These are phyloP conservation scores for Plectosphaerella cucumerina DNA, from an alignment of 2,329 filamentous ascomycete genomes.

Conservation along the genomic window DNA sequence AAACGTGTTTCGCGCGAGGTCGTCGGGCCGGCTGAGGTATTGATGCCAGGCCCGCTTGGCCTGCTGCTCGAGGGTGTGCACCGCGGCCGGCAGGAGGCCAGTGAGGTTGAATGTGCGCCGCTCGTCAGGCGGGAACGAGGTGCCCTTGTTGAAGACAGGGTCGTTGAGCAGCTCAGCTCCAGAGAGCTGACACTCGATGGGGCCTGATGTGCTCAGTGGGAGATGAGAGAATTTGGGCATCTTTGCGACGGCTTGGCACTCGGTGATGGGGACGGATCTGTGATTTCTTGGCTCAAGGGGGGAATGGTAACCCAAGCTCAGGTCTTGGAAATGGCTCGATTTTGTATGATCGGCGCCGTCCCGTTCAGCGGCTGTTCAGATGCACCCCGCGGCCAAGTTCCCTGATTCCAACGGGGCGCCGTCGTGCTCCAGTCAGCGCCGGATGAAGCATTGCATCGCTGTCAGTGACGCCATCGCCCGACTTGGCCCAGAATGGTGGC, in stretches of 20 bases:
- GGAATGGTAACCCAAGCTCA: background rate
- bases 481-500: background rate
- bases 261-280: background rate
- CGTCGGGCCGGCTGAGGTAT: slow-evolving; percentile 58
- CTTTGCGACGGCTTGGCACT: background rate
- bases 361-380: too few relatives aligned
- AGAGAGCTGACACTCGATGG: slow-evolving; percentile 30
- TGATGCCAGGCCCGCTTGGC: slow-evolving; percentile 75
- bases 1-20: slow-evolving; percentile 82
- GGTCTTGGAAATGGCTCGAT: too few relatives aligned
- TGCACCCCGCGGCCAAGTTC: too few relatives aligned
- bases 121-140: slow-evolving; percentile 68
- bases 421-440: too few relatives aligned
- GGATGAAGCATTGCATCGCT: too few relatives aligned
- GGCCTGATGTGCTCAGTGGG: slow-evolving; percentile 28
- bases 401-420: too few relatives aligned
- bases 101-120: slow-evolving; percentile 65
- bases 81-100: slow-evolving; percentile 66
- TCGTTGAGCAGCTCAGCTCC: slow-evolving; percentile 30
- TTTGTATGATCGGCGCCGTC: too few relatives aligned
- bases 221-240: slow-evolving; percentile 23
- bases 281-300: background rate
- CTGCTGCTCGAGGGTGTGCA: slow-evolving; percentile 75
- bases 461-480: too few relatives aligned
- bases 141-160: slow-evolving; percentile 70